Evolutionary conservation across 768 basidiomycete genomes (phyloP).

Genomic region (Tremella yokohamensis): DNA sequence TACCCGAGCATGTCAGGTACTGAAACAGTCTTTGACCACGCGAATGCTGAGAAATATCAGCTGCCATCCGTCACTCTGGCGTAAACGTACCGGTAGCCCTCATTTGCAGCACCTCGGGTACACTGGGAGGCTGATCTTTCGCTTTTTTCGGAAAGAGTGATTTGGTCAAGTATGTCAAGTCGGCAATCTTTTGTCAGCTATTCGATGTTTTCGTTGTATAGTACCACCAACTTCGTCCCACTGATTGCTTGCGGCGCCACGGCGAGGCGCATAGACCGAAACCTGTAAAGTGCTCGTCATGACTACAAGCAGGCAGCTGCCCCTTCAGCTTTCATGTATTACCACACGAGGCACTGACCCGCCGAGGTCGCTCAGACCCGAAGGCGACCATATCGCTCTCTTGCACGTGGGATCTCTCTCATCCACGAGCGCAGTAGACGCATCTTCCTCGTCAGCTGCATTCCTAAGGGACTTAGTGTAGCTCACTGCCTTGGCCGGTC

Average conservation of each 20-base stretch:
- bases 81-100: constrained; percentile 19
- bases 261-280: constrained; percentile 31
- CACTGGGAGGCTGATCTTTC: background rate
- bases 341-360: constrained; percentile 20
- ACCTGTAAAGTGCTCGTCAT: constrained; percentile 28
- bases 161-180: constrained; percentile 21
- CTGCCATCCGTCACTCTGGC: constrained; percentile 9
- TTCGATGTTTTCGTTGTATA: background rate
- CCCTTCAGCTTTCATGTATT: background rate
- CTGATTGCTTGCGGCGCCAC: constrained; percentile 32
- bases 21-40: constrained; percentile 27
- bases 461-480: background rate
- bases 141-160: background rate
- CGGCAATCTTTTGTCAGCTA: constrained; percentile 20
- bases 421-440: constrained; percentile 13
- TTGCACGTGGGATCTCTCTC: constrained; percentile 15
- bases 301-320: constrained; percentile 35
- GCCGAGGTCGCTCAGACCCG: constrained; percentile 36
- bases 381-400: constrained; percentile 37
- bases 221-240: constrained; percentile 31
- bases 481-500: constrained; percentile 29
- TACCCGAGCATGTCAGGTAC: constrained; percentile 13
- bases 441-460: constrained; percentile 16
- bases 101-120: constrained; percentile 22
- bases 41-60: constrained; percentile 8